A percentile compares a stretch with the other conserved stretches of the same genome.
Evolutionary conservation across 306 rosid genomes (phyloP).

Genomic region (Macrotyloma uniflorum): DNA sequence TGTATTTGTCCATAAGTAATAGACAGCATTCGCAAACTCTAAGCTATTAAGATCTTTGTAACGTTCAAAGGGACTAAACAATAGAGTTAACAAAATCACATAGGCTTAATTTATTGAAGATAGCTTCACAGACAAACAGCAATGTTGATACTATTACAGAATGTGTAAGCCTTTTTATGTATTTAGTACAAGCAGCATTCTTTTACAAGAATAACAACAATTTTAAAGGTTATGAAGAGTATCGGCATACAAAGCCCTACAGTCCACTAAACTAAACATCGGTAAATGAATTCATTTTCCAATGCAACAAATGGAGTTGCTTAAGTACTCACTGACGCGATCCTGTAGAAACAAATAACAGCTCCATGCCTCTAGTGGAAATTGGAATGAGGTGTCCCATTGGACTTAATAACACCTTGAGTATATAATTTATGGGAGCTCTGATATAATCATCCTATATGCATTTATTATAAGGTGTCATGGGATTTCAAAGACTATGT

Average conservation of each 20-base stretch:
- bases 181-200: slow-evolving; percentile 54
- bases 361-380: slow-evolving; percentile 58
- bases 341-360: slow-evolving; percentile 41
- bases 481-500: slow-evolving; percentile 50
- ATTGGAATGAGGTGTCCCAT: slow-evolving; percentile 41
- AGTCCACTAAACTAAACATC: slow-evolving; percentile 46
- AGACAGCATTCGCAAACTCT: slow-evolving; percentile 6
- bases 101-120: slow-evolving; percentile 46
- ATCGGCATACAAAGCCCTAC: slow-evolving; percentile 45
- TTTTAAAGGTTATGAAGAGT: slow-evolving; percentile 41
- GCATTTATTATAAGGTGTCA: slow-evolving; percentile 54
- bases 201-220: slow-evolving; percentile 56
- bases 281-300: slow-evolving; percentile 58
- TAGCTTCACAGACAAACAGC: slow-evolving; percentile 45
- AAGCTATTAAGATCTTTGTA: neutral
- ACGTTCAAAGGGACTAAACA: neutral
- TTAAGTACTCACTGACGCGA: slow-evolving; percentile 45
- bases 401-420: slow-evolving; percentile 47
- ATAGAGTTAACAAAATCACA: slow-evolving; percentile 26
- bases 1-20: neutral
- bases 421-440: slow-evolving; percentile 55
- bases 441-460: slow-evolving; percentile 43
- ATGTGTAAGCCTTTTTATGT: slow-evolving; percentile 44
- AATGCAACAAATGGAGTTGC: slow-evolving; percentile 52
- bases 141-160: slow-evolving; percentile 48